Conservation (phyloP, 2,329 filamentous ascomycete species). For the Ophiognomonia clavigignenti-juglandacearum region DNA sequence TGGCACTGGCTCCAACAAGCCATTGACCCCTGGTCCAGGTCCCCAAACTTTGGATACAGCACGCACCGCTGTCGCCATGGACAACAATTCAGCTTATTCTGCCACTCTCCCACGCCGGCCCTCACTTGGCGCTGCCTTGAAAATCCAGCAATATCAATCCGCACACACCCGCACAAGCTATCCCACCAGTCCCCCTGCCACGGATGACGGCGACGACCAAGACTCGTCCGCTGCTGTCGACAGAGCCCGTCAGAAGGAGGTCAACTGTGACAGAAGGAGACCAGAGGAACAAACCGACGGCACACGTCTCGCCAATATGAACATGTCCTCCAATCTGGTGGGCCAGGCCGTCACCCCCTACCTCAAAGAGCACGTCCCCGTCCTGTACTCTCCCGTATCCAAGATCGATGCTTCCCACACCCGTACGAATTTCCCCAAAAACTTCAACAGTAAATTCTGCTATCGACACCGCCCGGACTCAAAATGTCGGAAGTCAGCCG, state of each 20-base stretch:
- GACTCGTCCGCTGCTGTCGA: slow-evolving; percentile 6
- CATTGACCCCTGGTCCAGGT: too few species aligned
- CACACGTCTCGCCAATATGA: slow-evolving; percentile 52
- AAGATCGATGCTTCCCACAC: slow-evolving; percentile 38
- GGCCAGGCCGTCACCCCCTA: slow-evolving; percentile 81
- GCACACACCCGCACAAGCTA: slow-evolving; percentile 6
- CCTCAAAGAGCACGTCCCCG: slow-evolving; percentile 83
- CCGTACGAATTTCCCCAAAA: slow-evolving; percentile 30
- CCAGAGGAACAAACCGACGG: slow-evolving; percentile 44
- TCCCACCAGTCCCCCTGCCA: slow-evolving; percentile 17
- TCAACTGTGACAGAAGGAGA: slow-evolving; percentile 47
- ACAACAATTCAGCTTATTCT: slow-evolving; percentile 8
- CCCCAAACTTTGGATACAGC: too few species aligned
- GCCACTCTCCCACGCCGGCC: slow-evolving; percentile 10
- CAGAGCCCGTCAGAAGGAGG: slow-evolving; percentile 21
- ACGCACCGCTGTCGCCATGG: too few species aligned
- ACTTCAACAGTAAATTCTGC: slow-evolving; percentile 79
- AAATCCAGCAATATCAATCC: slow-evolving; percentile 4
- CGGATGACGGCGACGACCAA: slow-evolving; percentile 22
- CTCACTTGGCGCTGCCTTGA: slow-evolving; percentile 7
- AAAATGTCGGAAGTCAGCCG: slow-evolving; percentile 86
- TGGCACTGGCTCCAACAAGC: too few species aligned
- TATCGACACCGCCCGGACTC: slow-evolving; percentile 92
- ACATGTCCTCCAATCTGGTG: slow-evolving; percentile 62
- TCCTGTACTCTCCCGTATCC: slow-evolving; percentile 77